Evolutionary conservation across 495 filamentous ascomycete species (phyloP).

Genomic region (Trichoderma asperelloides): DNA sequence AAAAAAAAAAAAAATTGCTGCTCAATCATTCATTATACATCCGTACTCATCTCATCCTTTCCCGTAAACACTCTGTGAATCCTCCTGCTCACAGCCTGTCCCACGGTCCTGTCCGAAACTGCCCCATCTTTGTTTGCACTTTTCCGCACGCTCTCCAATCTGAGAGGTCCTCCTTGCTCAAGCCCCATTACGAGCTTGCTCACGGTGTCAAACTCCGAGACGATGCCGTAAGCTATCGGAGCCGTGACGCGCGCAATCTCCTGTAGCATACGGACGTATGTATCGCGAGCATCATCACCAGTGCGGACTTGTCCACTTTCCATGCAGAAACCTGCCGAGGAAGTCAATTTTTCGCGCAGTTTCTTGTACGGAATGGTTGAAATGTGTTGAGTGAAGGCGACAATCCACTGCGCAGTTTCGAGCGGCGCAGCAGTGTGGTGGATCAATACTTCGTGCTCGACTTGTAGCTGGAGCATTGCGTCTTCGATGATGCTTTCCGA

Average conservation of each 20-base stretch:
- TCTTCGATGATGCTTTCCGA: slow-evolving; percentile 68
- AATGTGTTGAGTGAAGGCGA: slow-evolving; percentile 72
- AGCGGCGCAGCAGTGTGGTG: slow-evolving; percentile 55
- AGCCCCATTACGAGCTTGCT: slow-evolving; percentile 49
- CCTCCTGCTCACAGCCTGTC: slow-evolving; percentile 60
- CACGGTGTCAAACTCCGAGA: slow-evolving; percentile 50
- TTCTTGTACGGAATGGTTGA: slow-evolving; percentile 65
- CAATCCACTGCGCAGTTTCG: slow-evolving; percentile 71
- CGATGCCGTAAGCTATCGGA: slow-evolving; percentile 64
- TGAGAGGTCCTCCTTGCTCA: slow-evolving; percentile 46
- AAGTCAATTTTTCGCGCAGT: slow-evolving; percentile 27
- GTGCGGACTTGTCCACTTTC: slow-evolving; percentile 71
- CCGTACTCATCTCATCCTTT: slow-evolving; percentile 53
- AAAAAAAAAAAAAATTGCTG: neutral
- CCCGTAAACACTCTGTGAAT: slow-evolving; percentile 69
- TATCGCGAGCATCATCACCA: slow-evolving; percentile 58
- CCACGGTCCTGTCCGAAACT: slow-evolving; percentile 55
- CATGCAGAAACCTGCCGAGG: slow-evolving; percentile 67
- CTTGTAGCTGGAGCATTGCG: slow-evolving; percentile 62
- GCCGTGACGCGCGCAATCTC: slow-evolving; percentile 66
- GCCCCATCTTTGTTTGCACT: slow-evolving; percentile 59
- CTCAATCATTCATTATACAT: slow-evolving; percentile 42
- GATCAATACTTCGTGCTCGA: slow-evolving; percentile 57
- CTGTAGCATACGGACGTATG: slow-evolving; percentile 70
- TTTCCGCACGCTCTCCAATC: slow-evolving; percentile 56